Percentiles rank a stretch among this genome's conserved stretches.
phyloP scores from a whole-genome alignment of 345 rosid genomes.

The Aquilaria malaccensis region DNA sequence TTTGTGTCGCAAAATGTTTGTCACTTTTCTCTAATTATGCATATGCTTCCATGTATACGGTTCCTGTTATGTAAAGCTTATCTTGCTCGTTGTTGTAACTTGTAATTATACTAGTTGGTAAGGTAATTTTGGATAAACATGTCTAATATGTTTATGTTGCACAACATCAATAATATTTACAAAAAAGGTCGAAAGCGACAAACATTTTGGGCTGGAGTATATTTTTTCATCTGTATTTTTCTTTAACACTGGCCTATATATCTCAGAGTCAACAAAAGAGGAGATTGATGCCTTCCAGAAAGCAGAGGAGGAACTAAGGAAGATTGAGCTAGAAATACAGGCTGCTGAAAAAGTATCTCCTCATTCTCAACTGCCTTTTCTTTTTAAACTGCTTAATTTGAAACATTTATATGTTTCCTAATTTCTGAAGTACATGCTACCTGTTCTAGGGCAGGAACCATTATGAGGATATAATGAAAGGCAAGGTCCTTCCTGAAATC shows the following conservation, averaged over 20 bases:
- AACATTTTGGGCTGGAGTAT: too few relatives aligned
- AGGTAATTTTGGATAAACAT: too few relatives aligned
- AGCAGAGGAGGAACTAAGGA: conserved; percentile 70
- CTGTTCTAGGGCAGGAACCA: conserved; percentile 59
- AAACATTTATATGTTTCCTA: conserved; percentile 2
- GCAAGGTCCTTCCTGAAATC: conserved; percentile 65
- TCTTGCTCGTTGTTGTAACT: too few relatives aligned
- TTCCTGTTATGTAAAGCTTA: too few relatives aligned
- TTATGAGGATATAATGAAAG: conserved; percentile 70
- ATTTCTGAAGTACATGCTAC: conserved; percentile 17
- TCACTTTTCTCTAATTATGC: too few relatives aligned
- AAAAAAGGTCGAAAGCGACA: too few relatives aligned
- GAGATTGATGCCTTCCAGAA: conserved; percentile 66
- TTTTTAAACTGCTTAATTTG: conserved; percentile 8
- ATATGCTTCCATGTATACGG: too few relatives aligned
- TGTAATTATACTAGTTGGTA: too few relatives aligned
- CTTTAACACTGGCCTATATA: neutral
- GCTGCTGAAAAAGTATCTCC: conserved; percentile 46
- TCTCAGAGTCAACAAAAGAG: conserved; percentile 65
- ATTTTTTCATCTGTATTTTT: neutral
- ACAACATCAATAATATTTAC: too few relatives aligned
- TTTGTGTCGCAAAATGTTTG: too few relatives aligned
- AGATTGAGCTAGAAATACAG: conserved; percentile 54
- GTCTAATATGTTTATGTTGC: too few relatives aligned
- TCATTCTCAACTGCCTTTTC: conserved; percentile 8